Evolutionary conservation across 2,329 filamentous ascomycete species (phyloP).

Genomic region (Neonectria magnoliae): DNA sequence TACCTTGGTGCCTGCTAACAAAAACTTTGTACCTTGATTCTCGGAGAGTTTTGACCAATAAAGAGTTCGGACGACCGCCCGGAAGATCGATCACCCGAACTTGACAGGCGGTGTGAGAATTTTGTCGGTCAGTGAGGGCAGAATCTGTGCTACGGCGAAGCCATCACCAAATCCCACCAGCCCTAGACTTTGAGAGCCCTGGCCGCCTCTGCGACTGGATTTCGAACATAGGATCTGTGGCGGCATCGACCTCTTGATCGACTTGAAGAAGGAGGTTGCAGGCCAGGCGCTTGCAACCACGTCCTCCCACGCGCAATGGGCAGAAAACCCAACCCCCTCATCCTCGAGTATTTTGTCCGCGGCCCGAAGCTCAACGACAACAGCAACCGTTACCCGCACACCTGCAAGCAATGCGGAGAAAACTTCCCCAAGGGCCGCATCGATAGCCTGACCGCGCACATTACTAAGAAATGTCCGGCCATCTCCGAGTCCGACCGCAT

Average conservation of each 20-base stretch:
- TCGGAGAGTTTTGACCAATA: conserved; percentile 27
- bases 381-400: conserved; percentile 92
- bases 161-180: conserved; percentile 39
- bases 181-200: conserved; percentile 25
- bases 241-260: conserved; percentile 29
- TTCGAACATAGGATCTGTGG: conserved; percentile 28
- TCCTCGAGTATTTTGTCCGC: conserved; percentile 88
- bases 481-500: conserved; percentile 79
- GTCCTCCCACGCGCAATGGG: conserved; percentile 68
- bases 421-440: conserved; percentile 90
- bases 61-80: neutral
- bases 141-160: conserved; percentile 46
- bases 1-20: no score
- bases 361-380: conserved; percentile 88
- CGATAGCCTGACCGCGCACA: conserved; percentile 82
- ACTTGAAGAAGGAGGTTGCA: conserved; percentile 37
- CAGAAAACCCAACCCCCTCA: conserved; percentile 83
- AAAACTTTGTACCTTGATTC: no score
- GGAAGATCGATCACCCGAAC: conserved; percentile 39
- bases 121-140: conserved; percentile 55
- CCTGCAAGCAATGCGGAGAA: conserved; percentile 87
- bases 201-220: conserved; percentile 24
- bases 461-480: conserved; percentile 87
- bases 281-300: conserved; percentile 41
- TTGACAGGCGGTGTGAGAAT: conserved; percentile 52